Evolutionary conservation across 2,329 filamentous ascomycete species (phyloP).

Genomic region (Eutypa lata): DNA sequence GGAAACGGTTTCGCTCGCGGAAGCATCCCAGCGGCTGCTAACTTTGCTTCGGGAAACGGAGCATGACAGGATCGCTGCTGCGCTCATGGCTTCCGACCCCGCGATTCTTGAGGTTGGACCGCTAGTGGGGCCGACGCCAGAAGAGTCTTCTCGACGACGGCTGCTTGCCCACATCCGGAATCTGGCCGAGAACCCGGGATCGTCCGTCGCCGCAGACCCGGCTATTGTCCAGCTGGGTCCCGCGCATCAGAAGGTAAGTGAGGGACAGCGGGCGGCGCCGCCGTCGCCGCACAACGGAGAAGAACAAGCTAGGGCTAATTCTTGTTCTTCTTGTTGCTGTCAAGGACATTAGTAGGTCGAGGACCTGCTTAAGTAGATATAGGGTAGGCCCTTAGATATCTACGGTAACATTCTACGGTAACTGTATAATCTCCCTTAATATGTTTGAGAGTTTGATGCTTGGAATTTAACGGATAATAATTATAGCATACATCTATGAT

Average conservation of each 20-base stretch:
- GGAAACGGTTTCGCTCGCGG: neutral
- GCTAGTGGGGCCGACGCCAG: neutral
- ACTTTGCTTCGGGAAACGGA: neutral
- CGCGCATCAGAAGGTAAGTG: neutral
- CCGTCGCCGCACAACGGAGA: no score
- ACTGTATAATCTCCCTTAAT: no score
- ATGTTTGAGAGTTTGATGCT: no score
- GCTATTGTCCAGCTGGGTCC: neutral
- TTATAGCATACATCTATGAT: no score
- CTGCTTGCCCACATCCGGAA: neutral
- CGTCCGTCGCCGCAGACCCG: neutral
- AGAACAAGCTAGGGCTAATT: no score
- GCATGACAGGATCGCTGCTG: neutral
- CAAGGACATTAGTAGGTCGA: no score
- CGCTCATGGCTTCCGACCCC: neutral
- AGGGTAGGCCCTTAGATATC: no score
- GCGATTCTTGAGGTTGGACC: neutral
- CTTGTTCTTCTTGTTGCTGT: no score
- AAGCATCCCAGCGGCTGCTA: neutral
- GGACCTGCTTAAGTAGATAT: no score
- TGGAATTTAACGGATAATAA: no score
- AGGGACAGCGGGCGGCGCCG: no score
- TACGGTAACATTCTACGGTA: no score
- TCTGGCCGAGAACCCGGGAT: neutral
- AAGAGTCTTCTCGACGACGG: neutral